These are phyloP conservation scores for Biancaea sappan DNA, from an alignment of 306 rosid genomes.

Conservation along the genomic window DNA sequence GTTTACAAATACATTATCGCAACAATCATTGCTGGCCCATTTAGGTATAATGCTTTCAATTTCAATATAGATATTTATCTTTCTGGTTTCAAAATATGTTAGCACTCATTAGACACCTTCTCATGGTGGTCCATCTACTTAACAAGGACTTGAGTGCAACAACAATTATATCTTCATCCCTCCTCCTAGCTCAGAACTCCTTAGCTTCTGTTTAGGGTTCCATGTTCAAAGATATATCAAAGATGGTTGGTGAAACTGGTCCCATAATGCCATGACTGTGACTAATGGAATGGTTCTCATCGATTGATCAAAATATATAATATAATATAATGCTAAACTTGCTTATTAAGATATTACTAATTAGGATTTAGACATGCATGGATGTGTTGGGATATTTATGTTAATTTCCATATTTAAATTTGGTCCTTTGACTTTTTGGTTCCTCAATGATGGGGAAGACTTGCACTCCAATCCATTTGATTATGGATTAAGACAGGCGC, in stretches of 20 bases:
- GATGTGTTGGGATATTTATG: background rate
- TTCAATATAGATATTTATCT: no score
- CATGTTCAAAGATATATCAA: background rate
- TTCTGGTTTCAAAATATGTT: conserved; percentile 20
- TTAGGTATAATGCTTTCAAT: conserved; percentile 37
- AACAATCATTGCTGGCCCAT: conserved; percentile 37
- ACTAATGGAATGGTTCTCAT: background rate
- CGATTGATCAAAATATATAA: background rate
- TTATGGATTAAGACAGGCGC: background rate
- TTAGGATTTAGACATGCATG: background rate
- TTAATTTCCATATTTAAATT: background rate
- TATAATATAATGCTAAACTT: background rate
- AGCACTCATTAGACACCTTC: conserved; percentile 5
- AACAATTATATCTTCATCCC: conserved; percentile 9
- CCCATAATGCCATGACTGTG: conserved; percentile 1
- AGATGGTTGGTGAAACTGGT: background rate
- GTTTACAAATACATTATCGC: conserved; percentile 1
- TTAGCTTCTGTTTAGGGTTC: background rate
- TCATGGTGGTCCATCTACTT: conserved; percentile 32
- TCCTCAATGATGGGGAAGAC: background rate
- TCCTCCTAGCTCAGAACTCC: background rate
- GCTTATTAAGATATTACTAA: background rate
- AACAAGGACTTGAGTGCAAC: conserved; percentile 18
- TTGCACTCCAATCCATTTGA: background rate
- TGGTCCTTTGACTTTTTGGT: background rate